Evolutionary conservation across 192 early-diverging fungal species (phyloP).

Genomic region (Obelidium mucronatum): DNA sequence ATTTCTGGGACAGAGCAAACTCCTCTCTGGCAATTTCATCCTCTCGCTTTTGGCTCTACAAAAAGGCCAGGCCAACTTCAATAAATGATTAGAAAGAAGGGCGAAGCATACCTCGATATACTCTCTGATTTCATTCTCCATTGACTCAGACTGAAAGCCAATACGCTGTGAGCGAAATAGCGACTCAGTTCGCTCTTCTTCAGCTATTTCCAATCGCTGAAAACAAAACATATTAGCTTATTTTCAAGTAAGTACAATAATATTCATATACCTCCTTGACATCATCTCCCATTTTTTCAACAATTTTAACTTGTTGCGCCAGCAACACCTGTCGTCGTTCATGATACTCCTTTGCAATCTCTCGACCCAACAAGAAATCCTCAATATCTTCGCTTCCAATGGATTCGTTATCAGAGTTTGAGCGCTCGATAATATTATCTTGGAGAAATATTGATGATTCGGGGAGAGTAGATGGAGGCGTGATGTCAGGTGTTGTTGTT

Average conservation of each 20-base stretch:
- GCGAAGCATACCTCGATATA: constrained; percentile 13
- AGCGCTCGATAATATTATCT: constrained; percentile 3
- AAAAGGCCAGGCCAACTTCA: too few relatives aligned
- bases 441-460: constrained; percentile 14
- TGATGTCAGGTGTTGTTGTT: not conserved
- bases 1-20: not conserved
- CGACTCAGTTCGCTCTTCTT: constrained; percentile 11
- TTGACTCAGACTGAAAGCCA: not conserved
- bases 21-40: not conserved
- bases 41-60: constrained; percentile 26
- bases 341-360: constrained; percentile 45
- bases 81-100: not conserved
- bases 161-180: constrained; percentile 5
- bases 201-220: constrained; percentile 13
- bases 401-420: constrained; percentile 35
- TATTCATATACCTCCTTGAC: constrained; percentile 17
- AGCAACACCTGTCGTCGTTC: constrained; percentile 34
- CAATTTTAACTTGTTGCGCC: constrained; percentile 38
- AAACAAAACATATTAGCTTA: not conserved
- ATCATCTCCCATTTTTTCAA: constrained; percentile 22
- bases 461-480: not conserved
- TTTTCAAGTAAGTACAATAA: too few relatives aligned
- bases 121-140: constrained; percentile 3
- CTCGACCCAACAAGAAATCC: constrained; percentile 51
- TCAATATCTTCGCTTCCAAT: constrained; percentile 43